Evolutionary conservation across 2,329 filamentous ascomycete species (phyloP).

Genomic region (Cladosporium austrohemisphaericum): DNA sequence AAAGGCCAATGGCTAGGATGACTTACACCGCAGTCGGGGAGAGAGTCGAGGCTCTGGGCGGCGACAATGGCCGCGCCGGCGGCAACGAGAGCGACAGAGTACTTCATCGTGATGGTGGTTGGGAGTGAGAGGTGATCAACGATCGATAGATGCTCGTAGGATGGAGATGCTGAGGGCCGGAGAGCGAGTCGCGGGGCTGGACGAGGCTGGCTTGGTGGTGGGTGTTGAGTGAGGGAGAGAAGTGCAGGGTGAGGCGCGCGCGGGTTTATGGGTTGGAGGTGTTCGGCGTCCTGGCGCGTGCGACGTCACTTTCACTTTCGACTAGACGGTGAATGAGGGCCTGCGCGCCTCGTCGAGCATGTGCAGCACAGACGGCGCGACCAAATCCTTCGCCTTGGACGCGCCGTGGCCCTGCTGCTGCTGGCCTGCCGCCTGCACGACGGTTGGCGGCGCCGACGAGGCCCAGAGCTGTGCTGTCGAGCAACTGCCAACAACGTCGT

Average conservation of each 20-base stretch:
- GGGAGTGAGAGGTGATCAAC: background rate
- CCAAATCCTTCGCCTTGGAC: no score
- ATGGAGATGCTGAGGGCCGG: constrained; percentile 3
- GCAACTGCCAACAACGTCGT: no score
- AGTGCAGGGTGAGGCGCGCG: no score
- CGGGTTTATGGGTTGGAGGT: no score
- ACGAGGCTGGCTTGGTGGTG: background rate
- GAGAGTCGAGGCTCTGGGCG: constrained; percentile 30
- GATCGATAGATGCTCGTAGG: constrained; percentile 9
- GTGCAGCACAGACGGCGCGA: no score
- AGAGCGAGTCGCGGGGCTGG: background rate
- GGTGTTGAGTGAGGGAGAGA: no score
- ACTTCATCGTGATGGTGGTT: constrained; percentile 32
- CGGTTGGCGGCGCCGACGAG: background rate
- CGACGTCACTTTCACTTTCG: no score
- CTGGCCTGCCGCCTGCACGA: no score
- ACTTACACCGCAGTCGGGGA: constrained; percentile 37
- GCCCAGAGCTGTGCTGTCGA: constrained; percentile 14
- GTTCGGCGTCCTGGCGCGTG: no score
- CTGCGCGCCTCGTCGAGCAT: no score
- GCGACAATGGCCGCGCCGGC: constrained; percentile 32
- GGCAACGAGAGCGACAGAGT: constrained; percentile 28
- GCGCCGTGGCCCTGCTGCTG: no score
- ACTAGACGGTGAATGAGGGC: no score
- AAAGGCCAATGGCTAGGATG: background rate